Conservation (phyloP, 805 yeast genomes). For the Blastobotrys parvus region DNA sequence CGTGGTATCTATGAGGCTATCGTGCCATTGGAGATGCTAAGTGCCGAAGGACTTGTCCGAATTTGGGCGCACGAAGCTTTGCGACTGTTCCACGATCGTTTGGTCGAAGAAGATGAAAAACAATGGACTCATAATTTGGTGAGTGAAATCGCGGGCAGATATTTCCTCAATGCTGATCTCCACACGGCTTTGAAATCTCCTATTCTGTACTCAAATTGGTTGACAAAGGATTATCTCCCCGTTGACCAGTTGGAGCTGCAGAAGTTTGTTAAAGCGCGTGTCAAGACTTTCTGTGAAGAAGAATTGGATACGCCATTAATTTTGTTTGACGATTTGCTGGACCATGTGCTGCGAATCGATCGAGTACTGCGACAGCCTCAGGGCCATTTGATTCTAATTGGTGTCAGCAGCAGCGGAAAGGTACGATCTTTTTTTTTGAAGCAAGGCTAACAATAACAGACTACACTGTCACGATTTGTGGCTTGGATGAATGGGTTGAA, state of each 20-base stretch:
- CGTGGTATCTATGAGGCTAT: constrained; percentile 59
- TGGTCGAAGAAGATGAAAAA: constrained; percentile 41
- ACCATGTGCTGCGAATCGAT: constrained; percentile 70
- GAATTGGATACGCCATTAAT: constrained; percentile 54
- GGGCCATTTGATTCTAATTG: constrained; percentile 83
- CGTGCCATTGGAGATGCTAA: constrained; percentile 29
- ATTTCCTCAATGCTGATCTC: constrained; percentile 42
- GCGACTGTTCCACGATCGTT: constrained; percentile 68
- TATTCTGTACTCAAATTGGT: constrained; percentile 67
- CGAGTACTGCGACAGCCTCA: constrained; percentile 76
- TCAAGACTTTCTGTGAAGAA: constrained; percentile 70
- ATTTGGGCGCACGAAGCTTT: constrained; percentile 78
- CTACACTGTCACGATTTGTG: constrained; percentile 69
- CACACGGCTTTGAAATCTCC: constrained; percentile 37
- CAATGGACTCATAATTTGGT: constrained; percentile 39
- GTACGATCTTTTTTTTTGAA: constrained; percentile 8
- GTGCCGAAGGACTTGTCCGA: constrained; percentile 42
- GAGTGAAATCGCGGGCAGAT: constrained; percentile 25
- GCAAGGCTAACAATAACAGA: constrained; percentile 17
- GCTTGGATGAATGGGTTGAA: constrained; percentile 84
- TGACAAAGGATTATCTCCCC: constrained; percentile 51
- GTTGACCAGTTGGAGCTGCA: constrained; percentile 42
- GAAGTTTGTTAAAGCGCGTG: constrained; percentile 52
- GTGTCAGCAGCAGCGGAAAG: constrained; percentile 76
- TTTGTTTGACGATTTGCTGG: constrained; percentile 61